Evolutionary conservation across 2,329 filamentous ascomycete genomes (phyloP).

Genomic region (Leptographium galeiforme): DNA sequence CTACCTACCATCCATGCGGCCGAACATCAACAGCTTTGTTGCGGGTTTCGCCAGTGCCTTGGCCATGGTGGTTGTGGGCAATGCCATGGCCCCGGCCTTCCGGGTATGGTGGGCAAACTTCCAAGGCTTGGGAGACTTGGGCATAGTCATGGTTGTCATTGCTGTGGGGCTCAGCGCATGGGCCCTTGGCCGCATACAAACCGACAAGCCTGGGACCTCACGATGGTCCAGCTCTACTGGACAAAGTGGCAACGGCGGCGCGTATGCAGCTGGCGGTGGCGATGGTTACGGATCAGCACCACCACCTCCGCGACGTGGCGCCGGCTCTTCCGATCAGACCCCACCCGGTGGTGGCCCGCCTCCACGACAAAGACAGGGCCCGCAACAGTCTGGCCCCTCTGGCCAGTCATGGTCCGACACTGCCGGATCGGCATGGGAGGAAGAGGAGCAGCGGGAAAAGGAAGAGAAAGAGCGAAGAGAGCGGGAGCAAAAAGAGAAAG

Average conservation of each 20-base stretch:
- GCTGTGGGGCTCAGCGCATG: slow-evolving; percentile 67
- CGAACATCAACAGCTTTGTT: slow-evolving; percentile 80
- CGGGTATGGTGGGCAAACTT: slow-evolving; percentile 60
- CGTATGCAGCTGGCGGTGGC: slow-evolving; percentile 3
- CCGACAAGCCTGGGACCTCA: slow-evolving; percentile 21
- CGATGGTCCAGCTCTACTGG: neutral
- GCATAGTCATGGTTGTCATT: slow-evolving; percentile 57
- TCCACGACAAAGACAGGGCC: slow-evolving; percentile 10
- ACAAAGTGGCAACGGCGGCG: neutral
- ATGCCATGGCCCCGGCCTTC: slow-evolving; percentile 59
- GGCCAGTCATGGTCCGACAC: neutral
- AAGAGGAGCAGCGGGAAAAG: slow-evolving; percentile 14
- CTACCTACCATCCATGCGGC: slow-evolving; percentile 80
- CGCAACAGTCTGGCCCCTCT: slow-evolving; percentile 2
- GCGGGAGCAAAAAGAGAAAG: slow-evolving; percentile 12
- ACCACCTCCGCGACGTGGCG: neutral
- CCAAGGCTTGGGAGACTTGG: slow-evolving; percentile 57
- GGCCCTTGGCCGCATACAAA: slow-evolving; percentile 56
- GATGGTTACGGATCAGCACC: slow-evolving; percentile 17
- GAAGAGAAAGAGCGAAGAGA: slow-evolving; percentile 12
- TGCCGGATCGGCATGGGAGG: slow-evolving; percentile 11
- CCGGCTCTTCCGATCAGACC: neutral
- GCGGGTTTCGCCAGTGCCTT: slow-evolving; percentile 73
- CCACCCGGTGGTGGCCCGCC: slow-evolving; percentile 8
- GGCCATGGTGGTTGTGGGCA: slow-evolving; percentile 57